Evolutionary conservation across 2,329 filamentous ascomycete species (phyloP).

Genomic region (Pseudocercospora macadamiae): DNA sequence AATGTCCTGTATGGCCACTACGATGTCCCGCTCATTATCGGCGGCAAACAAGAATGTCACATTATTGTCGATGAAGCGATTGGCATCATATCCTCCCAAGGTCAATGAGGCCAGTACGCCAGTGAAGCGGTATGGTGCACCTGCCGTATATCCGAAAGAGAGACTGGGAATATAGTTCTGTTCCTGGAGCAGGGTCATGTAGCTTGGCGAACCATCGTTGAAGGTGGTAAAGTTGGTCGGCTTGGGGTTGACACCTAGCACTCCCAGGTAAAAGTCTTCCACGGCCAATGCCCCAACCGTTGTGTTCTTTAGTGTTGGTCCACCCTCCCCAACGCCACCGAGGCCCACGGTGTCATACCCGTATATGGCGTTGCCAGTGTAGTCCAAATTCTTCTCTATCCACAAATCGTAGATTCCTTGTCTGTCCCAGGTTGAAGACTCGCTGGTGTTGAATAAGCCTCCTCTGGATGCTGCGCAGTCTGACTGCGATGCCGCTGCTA

Average conservation of each 20-base stretch:
- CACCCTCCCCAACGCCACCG: conserved; percentile 43
- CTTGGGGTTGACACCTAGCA: conserved; percentile 53
- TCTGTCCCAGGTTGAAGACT: conserved; percentile 61
- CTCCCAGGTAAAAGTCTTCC: conserved; percentile 49
- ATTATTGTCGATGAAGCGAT: conserved; percentile 64
- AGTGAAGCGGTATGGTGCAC: conserved; percentile 64
- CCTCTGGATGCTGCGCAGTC: conserved; percentile 62
- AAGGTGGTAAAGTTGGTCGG: conserved; percentile 56
- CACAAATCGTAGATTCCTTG: conserved; percentile 65
- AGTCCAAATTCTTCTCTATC: conserved; percentile 59
- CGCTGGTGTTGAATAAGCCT: conserved; percentile 56
- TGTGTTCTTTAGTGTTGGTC: conserved; percentile 47
- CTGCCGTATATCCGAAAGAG: conserved; percentile 76
- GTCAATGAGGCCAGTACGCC: conserved; percentile 56
- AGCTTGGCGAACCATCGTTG: conserved; percentile 59
- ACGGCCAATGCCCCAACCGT: conserved; percentile 46
- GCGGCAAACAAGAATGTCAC: conserved; percentile 60
- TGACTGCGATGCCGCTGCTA: conserved; percentile 35
- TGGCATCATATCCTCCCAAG: conserved; percentile 70
- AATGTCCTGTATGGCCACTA: conserved; percentile 58
- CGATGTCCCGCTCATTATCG: conserved; percentile 61
- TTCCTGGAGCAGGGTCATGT: conserved; percentile 55
- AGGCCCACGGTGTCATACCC: conserved; percentile 56
- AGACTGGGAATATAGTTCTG: conserved; percentile 68
- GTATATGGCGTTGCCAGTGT: conserved; percentile 65